These are phyloP conservation scores for Phymatotrichopsis omnivora DNA, from an alignment of 2,329 filamentous ascomycete genomes.

Conservation along the genomic window DNA sequence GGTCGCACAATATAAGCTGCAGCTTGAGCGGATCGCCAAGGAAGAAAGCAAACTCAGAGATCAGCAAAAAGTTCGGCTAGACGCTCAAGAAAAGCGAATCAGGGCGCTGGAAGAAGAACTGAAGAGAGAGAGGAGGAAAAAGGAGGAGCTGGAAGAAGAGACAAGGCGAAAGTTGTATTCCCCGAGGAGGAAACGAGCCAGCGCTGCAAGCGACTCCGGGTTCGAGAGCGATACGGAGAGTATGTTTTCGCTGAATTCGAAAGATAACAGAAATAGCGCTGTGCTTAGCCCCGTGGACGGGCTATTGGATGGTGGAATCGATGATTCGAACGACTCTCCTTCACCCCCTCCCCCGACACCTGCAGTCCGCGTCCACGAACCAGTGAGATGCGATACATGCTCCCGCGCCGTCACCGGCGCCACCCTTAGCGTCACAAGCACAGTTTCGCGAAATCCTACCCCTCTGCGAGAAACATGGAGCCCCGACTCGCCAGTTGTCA, in stretches of 20 bases:
- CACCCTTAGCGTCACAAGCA: constrained; percentile 7
- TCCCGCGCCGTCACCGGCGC: neutral
- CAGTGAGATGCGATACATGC: constrained; percentile 13
- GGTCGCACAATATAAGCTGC: constrained; percentile 46
- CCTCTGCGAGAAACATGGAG: constrained; percentile 23
- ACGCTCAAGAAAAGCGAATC: constrained; percentile 41
- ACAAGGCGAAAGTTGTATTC: constrained; percentile 28
- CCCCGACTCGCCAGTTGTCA: constrained; percentile 7
- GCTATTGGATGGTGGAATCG: constrained; percentile 16
- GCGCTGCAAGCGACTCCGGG: constrained; percentile 40
- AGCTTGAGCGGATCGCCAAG: constrained; percentile 50
- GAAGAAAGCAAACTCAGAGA: constrained; percentile 47
- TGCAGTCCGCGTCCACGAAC: too few species aligned
- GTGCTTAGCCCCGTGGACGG: constrained; percentile 19
- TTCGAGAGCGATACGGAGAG: constrained; percentile 49
- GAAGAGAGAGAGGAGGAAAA: constrained; percentile 31
- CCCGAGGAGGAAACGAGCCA: constrained; percentile 39
- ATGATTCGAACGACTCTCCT: constrained; percentile 1
- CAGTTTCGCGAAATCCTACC: constrained; percentile 14
- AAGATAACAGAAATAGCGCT: constrained; percentile 6
- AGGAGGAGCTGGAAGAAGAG: constrained; percentile 32
- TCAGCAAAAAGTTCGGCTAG: constrained; percentile 43
- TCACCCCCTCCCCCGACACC: too few species aligned
- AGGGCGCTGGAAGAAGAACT: constrained; percentile 22
- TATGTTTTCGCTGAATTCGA: constrained; percentile 45